phyloP scores from a whole-genome alignment of 2,329 filamentous ascomycete species.

The Fusarium newnesense region DNA sequence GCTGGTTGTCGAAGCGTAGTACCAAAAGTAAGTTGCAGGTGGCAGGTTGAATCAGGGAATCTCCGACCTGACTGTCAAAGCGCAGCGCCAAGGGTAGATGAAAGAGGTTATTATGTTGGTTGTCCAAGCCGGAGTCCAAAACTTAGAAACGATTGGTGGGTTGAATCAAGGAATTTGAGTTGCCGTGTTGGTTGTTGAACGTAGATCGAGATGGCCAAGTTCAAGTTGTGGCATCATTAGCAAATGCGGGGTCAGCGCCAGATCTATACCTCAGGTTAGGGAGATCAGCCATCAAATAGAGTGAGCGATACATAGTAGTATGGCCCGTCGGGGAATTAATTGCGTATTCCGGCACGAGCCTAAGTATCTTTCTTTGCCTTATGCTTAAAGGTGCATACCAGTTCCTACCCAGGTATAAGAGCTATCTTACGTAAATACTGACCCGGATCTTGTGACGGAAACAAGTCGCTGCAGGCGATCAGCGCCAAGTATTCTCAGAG shows the following conservation, averaged over 20 bases:
- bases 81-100: background rate
- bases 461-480: background rate
- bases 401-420: background rate
- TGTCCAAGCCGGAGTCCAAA: accelerated
- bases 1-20: too few species aligned
- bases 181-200: background rate
- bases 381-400: background rate
- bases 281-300: background rate
- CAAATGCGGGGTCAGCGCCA: background rate
- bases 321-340: background rate
- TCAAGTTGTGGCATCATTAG: background rate
- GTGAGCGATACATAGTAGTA: accelerated
- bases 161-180: background rate
- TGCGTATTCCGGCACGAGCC: background rate
- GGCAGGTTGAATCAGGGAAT: background rate
- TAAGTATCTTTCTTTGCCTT: background rate
- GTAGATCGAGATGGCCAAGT: background rate
- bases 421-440: background rate
- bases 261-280: background rate
- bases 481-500: background rate
- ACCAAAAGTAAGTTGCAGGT: too few species aligned
- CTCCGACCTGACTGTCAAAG: background rate
- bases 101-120: background rate
- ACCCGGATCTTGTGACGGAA: background rate
- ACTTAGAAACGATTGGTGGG: accelerated